Base-by-base conservation (phyloP, 371 early-diverging fungal species). In the Cokeromyces recurvatus region DNA sequence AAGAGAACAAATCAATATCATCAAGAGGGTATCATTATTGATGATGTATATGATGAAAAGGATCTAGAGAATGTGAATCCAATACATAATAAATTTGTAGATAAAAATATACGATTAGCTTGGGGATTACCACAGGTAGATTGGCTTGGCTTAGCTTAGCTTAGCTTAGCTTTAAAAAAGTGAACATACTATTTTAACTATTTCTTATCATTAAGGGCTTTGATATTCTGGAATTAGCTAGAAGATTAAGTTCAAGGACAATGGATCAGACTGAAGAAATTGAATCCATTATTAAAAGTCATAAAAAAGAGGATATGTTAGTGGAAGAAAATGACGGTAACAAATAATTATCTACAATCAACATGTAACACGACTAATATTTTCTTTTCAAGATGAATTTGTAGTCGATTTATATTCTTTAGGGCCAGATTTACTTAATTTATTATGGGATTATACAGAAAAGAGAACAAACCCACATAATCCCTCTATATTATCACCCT, bases 111-210 rank as follows among this genome's bases (percentile, higher is more conserved):
- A n/a, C 42, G 66, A 40, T 38, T 32, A 10, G 64, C 62, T 4
- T 74, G 74, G 74, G 70, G 70, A 23, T 48, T 74, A 38, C 74
- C 74, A 19, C 57, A 60, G 46, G 67, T 66, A 59, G 42, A 27
- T 0, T 16, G 21, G 29, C 0, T 12, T 35, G 17, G 15, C 14
- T 34, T 39, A 24, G 16, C 21, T n/a, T 15, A 25, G 14, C 4
- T 4, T 19, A n/a, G n/a, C 32, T 16, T 35, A 23, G n/a, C n/a
- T n/a, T n/a, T n/a, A n/a, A n/a, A n/a, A n/a, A n/a, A n/a, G n/a
- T n/a, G n/a, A n/a, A n/a, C n/a, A n/a, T n/a, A n/a, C n/a, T n/a
- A n/a, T n/a, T n/a, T n/a, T n/a, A n/a, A n/a, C n/a, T n/a, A n/a
- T n/a, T n/a, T n/a, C n/a, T n/a, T n/a, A n/a, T n/a, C n/a, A n/a